Conservation (phyloP, 306 rosid species). For the Datisca glomerata region DNA sequence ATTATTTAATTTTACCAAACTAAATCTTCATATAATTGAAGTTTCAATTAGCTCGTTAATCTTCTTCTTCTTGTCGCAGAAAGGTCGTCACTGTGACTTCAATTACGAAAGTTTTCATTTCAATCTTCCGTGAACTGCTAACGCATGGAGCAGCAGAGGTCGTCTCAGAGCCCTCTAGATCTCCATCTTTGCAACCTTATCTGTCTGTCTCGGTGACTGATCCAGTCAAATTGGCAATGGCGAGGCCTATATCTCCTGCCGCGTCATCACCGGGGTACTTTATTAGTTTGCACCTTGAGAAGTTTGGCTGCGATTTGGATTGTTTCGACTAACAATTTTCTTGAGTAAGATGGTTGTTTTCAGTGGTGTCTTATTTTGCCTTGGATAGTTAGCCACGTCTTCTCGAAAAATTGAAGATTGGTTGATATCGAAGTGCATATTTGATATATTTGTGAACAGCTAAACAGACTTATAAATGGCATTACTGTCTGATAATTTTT, state of each 20-base stretch:
- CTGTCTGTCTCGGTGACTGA: slow-evolving; percentile 82
- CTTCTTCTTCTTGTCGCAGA: background rate
- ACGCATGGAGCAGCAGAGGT: slow-evolving; percentile 64
- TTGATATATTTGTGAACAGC: too few species aligned
- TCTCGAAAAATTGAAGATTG: too few species aligned
- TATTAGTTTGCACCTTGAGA: background rate
- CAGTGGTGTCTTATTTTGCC: too few species aligned
- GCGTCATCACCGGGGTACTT: slow-evolving; percentile 78
- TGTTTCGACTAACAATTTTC: too few species aligned
- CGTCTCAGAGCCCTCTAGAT: slow-evolving; percentile 93
- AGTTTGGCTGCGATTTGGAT: too few species aligned
- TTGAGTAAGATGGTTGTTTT: too few species aligned
- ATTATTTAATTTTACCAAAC: too few species aligned
- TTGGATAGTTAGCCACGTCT: too few species aligned
- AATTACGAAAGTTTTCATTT: slow-evolving; percentile 23
- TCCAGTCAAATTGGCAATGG: slow-evolving; percentile 99
- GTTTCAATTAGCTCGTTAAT: background rate
- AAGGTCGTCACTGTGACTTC: slow-evolving; percentile 13
- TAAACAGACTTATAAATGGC: too few species aligned
- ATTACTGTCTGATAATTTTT: too few species aligned
- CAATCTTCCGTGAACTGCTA: background rate
- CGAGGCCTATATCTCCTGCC: slow-evolving; percentile 88
- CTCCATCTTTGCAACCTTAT: slow-evolving; percentile 68
- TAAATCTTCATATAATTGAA: too few species aligned
- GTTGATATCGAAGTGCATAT: too few species aligned